These are phyloP conservation scores for Brassica hybrid DNA, from an alignment of 441 rosid genomes.

Conservation along the genomic window DNA sequence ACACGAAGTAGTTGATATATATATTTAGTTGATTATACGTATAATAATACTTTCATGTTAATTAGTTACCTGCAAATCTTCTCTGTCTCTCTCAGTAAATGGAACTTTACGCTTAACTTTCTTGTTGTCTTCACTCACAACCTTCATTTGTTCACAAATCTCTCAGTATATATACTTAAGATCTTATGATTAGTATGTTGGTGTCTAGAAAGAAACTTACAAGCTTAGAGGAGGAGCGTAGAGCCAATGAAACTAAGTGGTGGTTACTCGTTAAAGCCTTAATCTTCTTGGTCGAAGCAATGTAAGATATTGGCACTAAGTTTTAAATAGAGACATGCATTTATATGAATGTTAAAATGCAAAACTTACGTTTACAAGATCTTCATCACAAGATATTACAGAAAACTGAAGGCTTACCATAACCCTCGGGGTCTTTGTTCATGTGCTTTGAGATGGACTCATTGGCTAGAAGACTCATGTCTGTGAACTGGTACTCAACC, in stretches of 20 bases:
- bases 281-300: constrained; percentile 86
- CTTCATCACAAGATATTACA: neutral
- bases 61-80: constrained; percentile 72
- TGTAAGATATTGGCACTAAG: neutral
- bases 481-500: constrained; percentile 93
- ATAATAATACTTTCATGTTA: neutral
- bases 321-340: neutral
- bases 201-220: constrained; percentile 51
- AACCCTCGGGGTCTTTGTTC: constrained; percentile 86
- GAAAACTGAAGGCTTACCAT: constrained; percentile 56
- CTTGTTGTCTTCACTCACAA: constrained; percentile 77
- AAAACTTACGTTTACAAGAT: neutral
- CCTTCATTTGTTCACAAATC: constrained; percentile 45
- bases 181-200: constrained; percentile 1
- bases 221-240: constrained; percentile 78
- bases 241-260: constrained; percentile 73
- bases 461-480: constrained; percentile 90
- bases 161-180: neutral
- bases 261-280: constrained; percentile 68
- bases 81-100: constrained; percentile 86
- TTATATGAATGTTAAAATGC: too few species aligned
- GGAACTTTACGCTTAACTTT: constrained; percentile 72
- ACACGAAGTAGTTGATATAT: neutral
- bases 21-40: neutral
- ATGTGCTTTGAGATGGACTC: constrained; percentile 81